These are phyloP conservation scores for Pythium graminicola DNA, from an alignment of 352 stramenopile species.

Conservation along the genomic window DNA sequence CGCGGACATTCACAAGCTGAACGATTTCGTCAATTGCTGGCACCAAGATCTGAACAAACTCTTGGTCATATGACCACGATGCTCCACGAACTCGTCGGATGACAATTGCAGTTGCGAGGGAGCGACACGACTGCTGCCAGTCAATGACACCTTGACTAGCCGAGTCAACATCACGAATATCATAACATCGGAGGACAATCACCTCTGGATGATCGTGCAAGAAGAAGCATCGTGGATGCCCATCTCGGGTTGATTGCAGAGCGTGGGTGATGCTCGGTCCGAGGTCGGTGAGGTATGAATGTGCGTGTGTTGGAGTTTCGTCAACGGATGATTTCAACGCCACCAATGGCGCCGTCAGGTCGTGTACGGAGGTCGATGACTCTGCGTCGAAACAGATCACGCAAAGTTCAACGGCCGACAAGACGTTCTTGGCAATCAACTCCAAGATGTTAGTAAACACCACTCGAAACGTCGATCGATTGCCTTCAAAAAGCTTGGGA, in stretches of 20 bases:
- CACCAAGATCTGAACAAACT: conserved; percentile 41
- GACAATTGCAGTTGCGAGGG: conserved; percentile 31
- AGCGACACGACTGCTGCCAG: conserved; percentile 1
- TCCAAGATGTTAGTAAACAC: conserved; percentile 34
- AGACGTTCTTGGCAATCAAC: conserved; percentile 35
- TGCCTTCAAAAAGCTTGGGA: conserved; percentile 48
- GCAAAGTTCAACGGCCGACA: conserved; percentile 32
- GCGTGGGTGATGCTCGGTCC: not conserved
- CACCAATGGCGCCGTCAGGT: not conserved
- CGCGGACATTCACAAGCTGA: conserved; percentile 33
- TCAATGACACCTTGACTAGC: not conserved
- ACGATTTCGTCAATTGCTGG: conserved; percentile 42
- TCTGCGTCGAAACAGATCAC: conserved; percentile 26
- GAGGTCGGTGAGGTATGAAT: not conserved
- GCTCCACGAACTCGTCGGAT: conserved; percentile 39
- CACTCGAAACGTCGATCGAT: conserved; percentile 34
- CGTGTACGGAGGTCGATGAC: not conserved
- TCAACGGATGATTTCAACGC: not conserved
- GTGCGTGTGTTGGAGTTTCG: not conserved
- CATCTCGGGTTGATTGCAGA: not conserved
- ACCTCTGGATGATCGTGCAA: conserved; percentile 17
- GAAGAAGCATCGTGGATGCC: conserved; percentile 5
- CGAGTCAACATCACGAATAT: conserved; percentile 12
- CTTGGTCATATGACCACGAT: conserved; percentile 51
- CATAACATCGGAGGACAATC: conserved; percentile 13